Conservation (phyloP, 331 rosid species). For the Prunus yedoensis region DNA sequence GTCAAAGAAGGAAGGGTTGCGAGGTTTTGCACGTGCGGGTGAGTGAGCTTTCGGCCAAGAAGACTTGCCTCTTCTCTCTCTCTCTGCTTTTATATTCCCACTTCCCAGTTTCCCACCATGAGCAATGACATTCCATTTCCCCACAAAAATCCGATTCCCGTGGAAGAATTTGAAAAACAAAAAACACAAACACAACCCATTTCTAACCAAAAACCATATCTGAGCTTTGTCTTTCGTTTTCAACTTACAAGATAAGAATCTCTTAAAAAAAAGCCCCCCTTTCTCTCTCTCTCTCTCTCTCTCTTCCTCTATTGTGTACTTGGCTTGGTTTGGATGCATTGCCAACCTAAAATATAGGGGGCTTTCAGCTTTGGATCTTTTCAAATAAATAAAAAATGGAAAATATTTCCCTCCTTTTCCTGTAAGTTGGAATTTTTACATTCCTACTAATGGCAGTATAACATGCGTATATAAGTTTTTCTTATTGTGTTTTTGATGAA, state of each 20-base stretch:
- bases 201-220: constrained; percentile 15
- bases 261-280: background rate
- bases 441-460: too few relatives aligned
- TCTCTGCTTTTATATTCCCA: background rate
- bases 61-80: too few relatives aligned
- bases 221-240: constrained; percentile 25
- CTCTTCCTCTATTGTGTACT: background rate
- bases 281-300: background rate
- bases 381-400: background rate
- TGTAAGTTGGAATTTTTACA: too few relatives aligned
- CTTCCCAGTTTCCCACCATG: constrained; percentile 20
- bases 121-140: constrained; percentile 28
- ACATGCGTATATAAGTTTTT: too few relatives aligned
- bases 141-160: constrained; percentile 48
- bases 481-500: too few relatives aligned
- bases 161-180: background rate
- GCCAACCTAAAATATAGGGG: background rate
- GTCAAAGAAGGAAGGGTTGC: constrained; percentile 13
- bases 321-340: constrained; percentile 23
- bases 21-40: constrained; percentile 25
- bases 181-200: constrained; percentile 8
- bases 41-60: constrained; percentile 32
- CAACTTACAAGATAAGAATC: constrained; percentile 47
- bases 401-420: too few relatives aligned
- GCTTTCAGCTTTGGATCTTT: background rate